phyloP scores from a whole-genome alignment of 2,329 filamentous ascomycete genomes.

The Talaromyces islandicus region DNA sequence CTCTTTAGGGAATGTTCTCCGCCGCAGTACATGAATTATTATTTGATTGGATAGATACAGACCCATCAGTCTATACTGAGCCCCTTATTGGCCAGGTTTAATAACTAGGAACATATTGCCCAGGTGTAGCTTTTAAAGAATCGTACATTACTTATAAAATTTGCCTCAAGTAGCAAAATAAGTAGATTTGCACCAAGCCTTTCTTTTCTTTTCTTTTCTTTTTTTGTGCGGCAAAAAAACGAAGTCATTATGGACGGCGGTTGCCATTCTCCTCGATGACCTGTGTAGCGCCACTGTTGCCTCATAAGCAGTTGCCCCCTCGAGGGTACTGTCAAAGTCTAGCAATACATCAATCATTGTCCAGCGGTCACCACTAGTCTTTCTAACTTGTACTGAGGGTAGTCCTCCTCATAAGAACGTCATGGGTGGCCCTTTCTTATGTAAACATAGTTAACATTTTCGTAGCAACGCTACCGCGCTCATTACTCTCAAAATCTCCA shows the following conservation, averaged over 20 bases:
- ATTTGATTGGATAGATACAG: too few relatives aligned
- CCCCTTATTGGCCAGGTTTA: neutral
- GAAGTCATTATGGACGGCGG: neutral
- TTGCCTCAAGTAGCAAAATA: neutral
- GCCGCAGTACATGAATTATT: too few relatives aligned
- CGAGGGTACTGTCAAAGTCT: too few relatives aligned
- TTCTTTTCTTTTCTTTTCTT: too few relatives aligned
- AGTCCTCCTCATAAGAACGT: neutral
- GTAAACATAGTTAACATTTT: neutral
- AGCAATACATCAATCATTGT: neutral
- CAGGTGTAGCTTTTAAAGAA: neutral
- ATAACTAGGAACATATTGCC: neutral
- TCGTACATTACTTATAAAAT: neutral
- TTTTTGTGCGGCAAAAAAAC: neutral
- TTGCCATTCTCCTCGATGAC: neutral
- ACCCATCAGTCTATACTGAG: too few relatives aligned
- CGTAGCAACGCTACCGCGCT: neutral
- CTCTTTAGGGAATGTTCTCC: too few relatives aligned
- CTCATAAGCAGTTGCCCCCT: too few relatives aligned
- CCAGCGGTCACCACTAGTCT: too few relatives aligned
- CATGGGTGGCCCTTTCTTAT: neutral
- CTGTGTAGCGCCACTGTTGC: neutral
- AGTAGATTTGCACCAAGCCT: neutral
- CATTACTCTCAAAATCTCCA: neutral
- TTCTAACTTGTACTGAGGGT: neutral